Evolutionary conservation across 306 rosid genomes (phyloP), one percentile per base, ranked within the genome.

Genomic region (Prunus davidiana): DNA sequence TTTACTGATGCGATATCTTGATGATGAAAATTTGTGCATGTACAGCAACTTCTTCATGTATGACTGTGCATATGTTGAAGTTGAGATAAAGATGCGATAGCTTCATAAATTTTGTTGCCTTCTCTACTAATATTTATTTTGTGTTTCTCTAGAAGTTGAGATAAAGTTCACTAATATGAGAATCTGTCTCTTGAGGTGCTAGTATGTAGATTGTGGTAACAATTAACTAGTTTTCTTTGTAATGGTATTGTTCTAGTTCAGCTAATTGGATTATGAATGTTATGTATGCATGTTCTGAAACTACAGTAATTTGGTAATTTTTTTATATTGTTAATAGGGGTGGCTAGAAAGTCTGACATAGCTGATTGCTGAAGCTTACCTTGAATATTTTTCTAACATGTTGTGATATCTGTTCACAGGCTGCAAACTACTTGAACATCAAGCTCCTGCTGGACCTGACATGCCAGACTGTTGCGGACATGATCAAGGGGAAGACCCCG

Each of bases 371-470:
- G 25, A 50, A 30, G 18, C 47, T 34, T 52, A 76, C 47, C 11
- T 52, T 19, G 10, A 9, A 18, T 63, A 20, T 8, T 46, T 47
- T 22, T 12, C 58, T 12, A 27, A 34, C 7, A 12, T 73, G 55
- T 12, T 28, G 45, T 30, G 8, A 22, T 67, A 32, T 12, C 1
- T 30, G 10, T 46, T 14, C 10, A 11, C 82, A 93, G 96, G 97
- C 98, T 67, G 98, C 96, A 0, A 91, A 93, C 82, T 91, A 86
- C 83, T 77, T 93, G 91, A 85, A 89, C 81, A 89, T 89, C 83
- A 88, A 93, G 87, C 87, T 75, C 85, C 78, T 91, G 76, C 77
- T 89, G 80, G 97, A 93, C 69, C 86, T 89, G 80, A 89, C 93
- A 5, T 89, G 97, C 79, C 91, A 85, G 66, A 89, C 93, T 38